Base-by-base conservation (phyloP, 2,329 filamentous ascomycete genomes). In the Blastomyces parvus region DNA sequence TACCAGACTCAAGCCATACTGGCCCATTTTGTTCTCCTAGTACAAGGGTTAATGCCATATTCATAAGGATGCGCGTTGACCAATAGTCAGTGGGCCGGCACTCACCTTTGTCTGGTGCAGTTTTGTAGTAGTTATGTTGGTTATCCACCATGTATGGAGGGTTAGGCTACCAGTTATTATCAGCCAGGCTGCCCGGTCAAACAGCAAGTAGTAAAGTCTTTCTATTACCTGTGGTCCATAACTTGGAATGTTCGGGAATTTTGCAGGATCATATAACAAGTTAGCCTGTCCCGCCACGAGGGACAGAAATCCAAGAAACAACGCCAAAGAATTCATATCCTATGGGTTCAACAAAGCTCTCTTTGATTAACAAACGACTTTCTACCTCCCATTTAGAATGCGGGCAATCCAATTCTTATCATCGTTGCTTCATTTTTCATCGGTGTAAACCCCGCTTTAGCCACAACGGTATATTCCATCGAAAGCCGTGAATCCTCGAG, bases 11-110 rank as follows among this genome's bases (percentile, higher is more conserved):
- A 5, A 33, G 46, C 59, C 59, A 55, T 36, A 61, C 59, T 36
- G 59, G 59, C 11, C 59, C 59, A 53, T 61, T 61, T 61, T 61
- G 59, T 52, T 55, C 33, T 55, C 59, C 59, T 61, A 60, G 2
- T 8, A 48, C 36, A 46, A n/a, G 46, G 19, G 38, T 59, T 44
- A 48, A 46, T 22, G 25, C 22, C 25, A 44, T 19, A n/a, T 44
- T 50, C 58, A 60, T 9, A 60, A n/a, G 9, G 17, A 9, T 46
- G 38, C 22, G 30, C n/a, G 25, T 19, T 40, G 33, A 44, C 7
- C 30, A 40, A 56, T 56, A 38, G 53, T 38, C 33, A 9, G 30
- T 19, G 30, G 17, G 4, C 8, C 13, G 50, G 50, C 1, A 36
- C 38, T 19, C 22, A 59, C 57, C 57, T 44, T 46, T 59, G 11